Percentiles rank a stretch among this genome's conserved stretches.
phyloP scores from a whole-genome alignment of 306 rosid genomes.

The Erythrophleum fordii region DNA sequence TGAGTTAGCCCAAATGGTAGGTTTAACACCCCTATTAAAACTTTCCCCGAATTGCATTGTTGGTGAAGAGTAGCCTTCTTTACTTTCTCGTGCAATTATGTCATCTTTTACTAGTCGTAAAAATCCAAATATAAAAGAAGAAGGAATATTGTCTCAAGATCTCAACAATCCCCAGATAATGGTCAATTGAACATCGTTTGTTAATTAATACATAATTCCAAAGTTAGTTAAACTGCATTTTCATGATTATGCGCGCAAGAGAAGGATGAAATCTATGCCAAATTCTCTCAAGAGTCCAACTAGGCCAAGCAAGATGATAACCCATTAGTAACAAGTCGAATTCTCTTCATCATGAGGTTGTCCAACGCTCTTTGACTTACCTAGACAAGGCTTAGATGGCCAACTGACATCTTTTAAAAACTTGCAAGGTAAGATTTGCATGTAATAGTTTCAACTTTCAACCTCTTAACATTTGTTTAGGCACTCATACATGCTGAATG shows the following conservation, averaged over 20 bases:
- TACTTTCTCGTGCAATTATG: background rate
- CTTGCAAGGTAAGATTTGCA: constrained; percentile 25
- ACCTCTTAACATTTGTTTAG: constrained; percentile 26
- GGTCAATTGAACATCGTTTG: background rate
- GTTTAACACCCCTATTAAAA: constrained; percentile 25
- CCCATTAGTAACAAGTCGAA: constrained; percentile 16
- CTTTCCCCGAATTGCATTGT: constrained; percentile 23
- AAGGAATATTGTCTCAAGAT: background rate
- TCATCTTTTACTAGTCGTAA: background rate
- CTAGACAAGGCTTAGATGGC: background rate
- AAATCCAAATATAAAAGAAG: background rate
- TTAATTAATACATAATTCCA: background rate
- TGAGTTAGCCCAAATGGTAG: constrained; percentile 34
- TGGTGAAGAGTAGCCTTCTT: constrained; percentile 10
- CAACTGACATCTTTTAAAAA: constrained; percentile 1
- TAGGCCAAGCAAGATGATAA: constrained; percentile 1
- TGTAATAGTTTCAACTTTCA: constrained; percentile 11
- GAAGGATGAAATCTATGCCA: background rate
- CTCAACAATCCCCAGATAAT: background rate
- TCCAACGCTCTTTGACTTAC: constrained; percentile 47
- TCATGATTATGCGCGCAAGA: background rate
- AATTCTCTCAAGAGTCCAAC: background rate
- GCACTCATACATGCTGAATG: constrained; percentile 27
- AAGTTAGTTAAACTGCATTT: background rate
- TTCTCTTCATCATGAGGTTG: constrained; percentile 25